These are phyloP conservation scores for Cichorium intybus DNA, from an alignment of 140 eudicot species.

Conservation along the genomic window DNA sequence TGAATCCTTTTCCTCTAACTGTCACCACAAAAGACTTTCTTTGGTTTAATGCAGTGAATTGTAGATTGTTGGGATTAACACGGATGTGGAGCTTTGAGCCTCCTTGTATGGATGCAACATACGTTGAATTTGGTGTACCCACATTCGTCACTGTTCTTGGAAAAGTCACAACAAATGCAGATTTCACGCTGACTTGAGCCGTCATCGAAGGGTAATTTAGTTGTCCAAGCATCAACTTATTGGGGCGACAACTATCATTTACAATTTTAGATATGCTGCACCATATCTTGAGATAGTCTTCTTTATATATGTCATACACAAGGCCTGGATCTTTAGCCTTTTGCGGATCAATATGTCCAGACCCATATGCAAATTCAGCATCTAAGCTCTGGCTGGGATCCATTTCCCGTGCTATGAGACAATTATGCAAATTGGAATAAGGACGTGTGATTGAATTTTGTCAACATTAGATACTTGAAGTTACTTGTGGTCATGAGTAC, in stretches of 20 bases:
- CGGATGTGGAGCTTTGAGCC: neutral
- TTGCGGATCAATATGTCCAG: conserved; percentile 25
- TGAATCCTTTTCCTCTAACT: neutral
- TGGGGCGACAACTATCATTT: conserved; percentile 13
- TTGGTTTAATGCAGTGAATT: neutral
- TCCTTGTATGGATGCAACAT: neutral
- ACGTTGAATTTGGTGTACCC: conserved; percentile 21
- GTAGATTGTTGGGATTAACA: neutral
- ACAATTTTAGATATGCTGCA: neutral
- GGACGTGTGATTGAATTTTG: neutral
- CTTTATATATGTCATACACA: conserved; percentile 14
- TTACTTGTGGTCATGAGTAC: conserved; percentile 51
- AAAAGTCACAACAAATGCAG: neutral
- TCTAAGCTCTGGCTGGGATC: neutral
- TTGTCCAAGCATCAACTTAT: neutral
- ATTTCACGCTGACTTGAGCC: neutral
- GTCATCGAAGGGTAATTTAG: conserved; percentile 32
- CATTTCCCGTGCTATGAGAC: conserved; percentile 3
- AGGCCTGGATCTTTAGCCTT: conserved; percentile 32
- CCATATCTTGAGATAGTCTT: conserved; percentile 21
- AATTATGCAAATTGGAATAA: neutral
- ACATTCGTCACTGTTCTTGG: conserved; percentile 21
- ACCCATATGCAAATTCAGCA: conserved; percentile 34
- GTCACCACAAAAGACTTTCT: conserved; percentile 8
- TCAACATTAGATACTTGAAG: neutral